Base-by-base conservation (phyloP, 352 stramenopile species). In the Pythium oligandrum region DNA sequence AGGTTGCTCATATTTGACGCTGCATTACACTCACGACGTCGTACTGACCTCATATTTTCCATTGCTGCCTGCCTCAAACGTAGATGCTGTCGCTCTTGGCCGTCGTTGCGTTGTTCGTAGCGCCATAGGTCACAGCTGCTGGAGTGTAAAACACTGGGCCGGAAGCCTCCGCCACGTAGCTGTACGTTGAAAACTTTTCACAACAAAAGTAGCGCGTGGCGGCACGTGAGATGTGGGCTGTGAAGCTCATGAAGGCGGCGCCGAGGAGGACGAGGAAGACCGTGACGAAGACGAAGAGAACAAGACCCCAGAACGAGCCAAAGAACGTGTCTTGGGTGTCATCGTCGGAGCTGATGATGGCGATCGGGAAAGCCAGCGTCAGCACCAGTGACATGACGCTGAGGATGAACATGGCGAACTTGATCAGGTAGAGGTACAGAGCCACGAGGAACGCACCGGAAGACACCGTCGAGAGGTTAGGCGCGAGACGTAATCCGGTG, bases 141-240 rank as follows among this genome's bases (percentile, higher is more conserved):
- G 38, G 38, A 12, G 38, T 0, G 38, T 42, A 42, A 26, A 26
- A 26, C 17, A 26, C 17, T 26, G 17, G 17, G 17, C 17, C 17
- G 17, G 17, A 26, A 26, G 17, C 17, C 17, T 26, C 17, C 17
- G 17, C 17, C 17, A 26, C 0, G 17, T 26, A 26, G 17, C 17
- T 26, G 17, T 26, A 26, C 17, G 17, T 26, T 26, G 17, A 26
- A 26, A 26, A 26, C 50, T 70, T 73, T 42, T 88, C 78, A 50
- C 75, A 86, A 65, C 75, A 86, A 57, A 88, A 88, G 61, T 75
- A 84, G 43, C 75, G 72, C 33, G 78, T 86, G 4, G 73, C 70
- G 35, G 60, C 49, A 36, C 63, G 65, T 34, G 73, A 83, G 7
- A 85, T 50, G 4, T 54, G 57, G 33, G 71, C 78, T 3, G 60